phyloP scores from a whole-genome alignment of 2,329 filamentous ascomycete species.

The Cercospora sojina region DNA sequence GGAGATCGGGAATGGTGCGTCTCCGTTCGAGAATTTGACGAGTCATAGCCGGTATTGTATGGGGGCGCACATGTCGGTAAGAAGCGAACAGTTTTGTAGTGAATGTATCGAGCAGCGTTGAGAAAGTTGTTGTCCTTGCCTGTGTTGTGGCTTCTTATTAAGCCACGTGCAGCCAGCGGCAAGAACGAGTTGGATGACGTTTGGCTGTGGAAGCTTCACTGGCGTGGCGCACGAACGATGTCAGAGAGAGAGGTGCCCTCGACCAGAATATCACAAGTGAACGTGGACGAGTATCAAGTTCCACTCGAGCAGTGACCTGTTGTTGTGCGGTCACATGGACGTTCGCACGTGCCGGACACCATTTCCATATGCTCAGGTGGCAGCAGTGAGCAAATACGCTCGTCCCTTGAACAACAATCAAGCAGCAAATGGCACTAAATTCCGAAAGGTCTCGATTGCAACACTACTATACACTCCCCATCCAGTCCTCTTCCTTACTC shows the following conservation, averaged over 20 bases:
- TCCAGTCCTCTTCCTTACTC: neutral
- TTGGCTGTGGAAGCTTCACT: neutral
- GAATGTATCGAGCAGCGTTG: neutral
- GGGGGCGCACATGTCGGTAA: neutral
- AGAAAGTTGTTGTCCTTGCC: neutral
- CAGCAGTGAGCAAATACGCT: neutral
- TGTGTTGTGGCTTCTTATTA: neutral
- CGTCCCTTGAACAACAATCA: neutral
- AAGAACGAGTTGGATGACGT: constrained; percentile 1
- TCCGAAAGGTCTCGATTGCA: neutral
- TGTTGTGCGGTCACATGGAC: neutral
- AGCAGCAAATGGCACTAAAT: neutral
- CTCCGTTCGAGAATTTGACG: neutral
- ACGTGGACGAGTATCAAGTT: neutral
- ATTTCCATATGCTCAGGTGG: neutral
- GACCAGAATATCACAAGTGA: neutral
- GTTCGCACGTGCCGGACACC: neutral
- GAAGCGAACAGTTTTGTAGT: neutral
- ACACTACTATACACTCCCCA: neutral
- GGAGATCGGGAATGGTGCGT: constrained; percentile 4
- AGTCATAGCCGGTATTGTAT: neutral
- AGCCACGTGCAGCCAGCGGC: too few species aligned
- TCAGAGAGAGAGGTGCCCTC: neutral
- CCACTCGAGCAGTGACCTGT: neutral
- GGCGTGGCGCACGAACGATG: neutral